Conservation (phyloP, 257 asterid species). For the Nicotiana attenuata region DNA sequence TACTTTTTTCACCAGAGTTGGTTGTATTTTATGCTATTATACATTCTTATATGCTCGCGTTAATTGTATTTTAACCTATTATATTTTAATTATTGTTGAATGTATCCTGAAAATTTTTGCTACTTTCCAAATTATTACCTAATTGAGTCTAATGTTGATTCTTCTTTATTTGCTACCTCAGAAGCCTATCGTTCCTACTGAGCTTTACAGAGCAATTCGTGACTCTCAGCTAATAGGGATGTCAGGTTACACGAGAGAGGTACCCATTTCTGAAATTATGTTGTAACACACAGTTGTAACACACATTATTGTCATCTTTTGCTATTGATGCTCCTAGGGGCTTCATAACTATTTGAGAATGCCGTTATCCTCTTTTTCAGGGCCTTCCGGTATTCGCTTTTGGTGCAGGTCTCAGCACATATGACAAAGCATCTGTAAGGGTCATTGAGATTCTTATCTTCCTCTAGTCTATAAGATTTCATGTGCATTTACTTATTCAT, state of each 20-base stretch:
- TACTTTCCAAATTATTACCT: neutral
- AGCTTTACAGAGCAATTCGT: slow-evolving; percentile 55
- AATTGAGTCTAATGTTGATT: neutral
- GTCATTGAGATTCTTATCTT: neutral
- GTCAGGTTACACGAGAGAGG: slow-evolving; percentile 69
- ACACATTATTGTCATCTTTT: neutral
- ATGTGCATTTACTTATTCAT: neutral
- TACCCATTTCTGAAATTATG: slow-evolving; percentile 11
- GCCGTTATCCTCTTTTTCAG: slow-evolving; percentile 19
- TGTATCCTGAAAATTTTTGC: neutral
- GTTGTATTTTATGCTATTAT: neutral
- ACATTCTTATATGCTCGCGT: neutral
- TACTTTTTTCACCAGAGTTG: neutral
- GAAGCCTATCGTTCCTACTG: slow-evolving; percentile 63
- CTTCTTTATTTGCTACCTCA: slow-evolving; percentile 20
- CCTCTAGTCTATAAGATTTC: neutral
- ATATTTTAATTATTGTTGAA: neutral
- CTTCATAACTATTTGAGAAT: slow-evolving; percentile 10
- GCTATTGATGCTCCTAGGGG: neutral
- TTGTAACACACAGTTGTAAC: neutral
- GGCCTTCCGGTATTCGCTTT: slow-evolving; percentile 61
- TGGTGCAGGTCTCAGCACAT: slow-evolving; percentile 62
- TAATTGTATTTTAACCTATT: neutral
- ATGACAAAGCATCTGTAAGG: slow-evolving; percentile 63
- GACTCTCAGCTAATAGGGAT: slow-evolving; percentile 65